Evolutionary conservation across 176 grass and related monocot species (phyloP).

Genomic region (Echinochloa phyllopogon): DNA sequence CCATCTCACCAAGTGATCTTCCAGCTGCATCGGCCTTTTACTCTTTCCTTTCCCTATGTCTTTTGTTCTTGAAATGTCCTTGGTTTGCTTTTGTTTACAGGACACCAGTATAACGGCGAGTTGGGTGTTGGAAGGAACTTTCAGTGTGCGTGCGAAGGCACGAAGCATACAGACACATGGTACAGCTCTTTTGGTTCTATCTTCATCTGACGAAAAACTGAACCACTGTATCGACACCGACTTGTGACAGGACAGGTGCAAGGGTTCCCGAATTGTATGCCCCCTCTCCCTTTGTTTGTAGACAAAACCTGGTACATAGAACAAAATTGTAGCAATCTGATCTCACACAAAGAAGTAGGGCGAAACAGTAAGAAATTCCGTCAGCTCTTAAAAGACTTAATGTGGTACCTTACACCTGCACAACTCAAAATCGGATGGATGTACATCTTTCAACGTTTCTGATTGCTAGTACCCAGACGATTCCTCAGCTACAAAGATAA

Average conservation of each 20-base stretch:
- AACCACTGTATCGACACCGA: background rate
- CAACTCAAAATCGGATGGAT: slow-evolving; percentile 27
- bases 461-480: slow-evolving; percentile 12
- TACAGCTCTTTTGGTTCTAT: background rate
- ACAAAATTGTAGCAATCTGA: background rate
- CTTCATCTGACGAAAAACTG: background rate
- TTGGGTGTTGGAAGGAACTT: background rate
- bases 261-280: background rate
- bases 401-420: slow-evolving; percentile 9
- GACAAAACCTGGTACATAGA: background rate
- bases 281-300: background rate
- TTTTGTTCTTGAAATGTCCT: background rate
- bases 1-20: background rate
- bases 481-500: slow-evolving; percentile 35
- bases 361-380: background rate
- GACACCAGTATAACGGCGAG: background rate
- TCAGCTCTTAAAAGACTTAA: background rate
- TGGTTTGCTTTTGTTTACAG: slow-evolving; percentile 17
- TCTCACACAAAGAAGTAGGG: background rate
- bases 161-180: background rate
- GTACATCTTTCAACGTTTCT: slow-evolving; percentile 33
- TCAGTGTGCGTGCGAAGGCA: background rate
- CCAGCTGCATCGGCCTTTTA: background rate
- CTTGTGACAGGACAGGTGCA: background rate
- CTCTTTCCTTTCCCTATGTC: background rate